These are phyloP conservation scores for Claviceps sp. DNA, from an alignment of 2,329 filamentous ascomycete species.

Conservation along the genomic window DNA sequence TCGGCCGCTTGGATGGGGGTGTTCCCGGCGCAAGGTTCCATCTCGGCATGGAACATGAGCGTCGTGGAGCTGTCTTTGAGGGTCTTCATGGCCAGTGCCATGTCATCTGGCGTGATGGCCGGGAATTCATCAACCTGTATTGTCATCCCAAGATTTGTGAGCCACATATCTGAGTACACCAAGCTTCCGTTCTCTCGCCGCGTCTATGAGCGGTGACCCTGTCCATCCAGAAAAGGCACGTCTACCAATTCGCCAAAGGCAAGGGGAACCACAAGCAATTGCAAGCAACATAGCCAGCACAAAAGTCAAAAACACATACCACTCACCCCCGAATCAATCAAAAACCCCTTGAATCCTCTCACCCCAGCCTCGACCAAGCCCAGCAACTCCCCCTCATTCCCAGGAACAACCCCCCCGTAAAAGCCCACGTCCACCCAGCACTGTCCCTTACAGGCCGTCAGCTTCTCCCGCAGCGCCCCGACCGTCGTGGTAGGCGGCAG, in stretches of 20 bases:
- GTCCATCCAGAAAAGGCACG: too few species aligned
- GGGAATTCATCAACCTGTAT: conserved; percentile 88
- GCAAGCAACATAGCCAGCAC: too few species aligned
- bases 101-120: conserved; percentile 68
- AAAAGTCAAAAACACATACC: background rate
- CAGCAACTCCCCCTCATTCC: conserved; percentile 68
- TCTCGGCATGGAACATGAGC: conserved; percentile 98
- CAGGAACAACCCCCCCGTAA: conserved; percentile 88
- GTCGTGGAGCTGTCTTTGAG: conserved; percentile 74
- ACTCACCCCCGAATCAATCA: conserved; percentile 88
- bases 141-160: background rate
- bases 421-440: conserved; percentile 99
- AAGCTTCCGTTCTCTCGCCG: too few species aligned
- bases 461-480: conserved; percentile 67
- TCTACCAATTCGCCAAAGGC: too few species aligned
- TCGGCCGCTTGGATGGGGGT: too few species aligned
- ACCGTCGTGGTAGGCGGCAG: conserved; percentile 94
- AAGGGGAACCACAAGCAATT: too few species aligned
- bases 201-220: too few species aligned
- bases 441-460: conserved; percentile 68
- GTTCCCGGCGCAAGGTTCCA: conserved; percentile 66
- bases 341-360: conserved; percentile 90
- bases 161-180: too few species aligned
- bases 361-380: conserved; percentile 75
- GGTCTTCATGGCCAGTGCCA: conserved; percentile 65